Evolutionary conservation across 1,284 basidiomycete genomes (phyloP).

Genomic region (Lentinula novae-zelandiae): DNA sequence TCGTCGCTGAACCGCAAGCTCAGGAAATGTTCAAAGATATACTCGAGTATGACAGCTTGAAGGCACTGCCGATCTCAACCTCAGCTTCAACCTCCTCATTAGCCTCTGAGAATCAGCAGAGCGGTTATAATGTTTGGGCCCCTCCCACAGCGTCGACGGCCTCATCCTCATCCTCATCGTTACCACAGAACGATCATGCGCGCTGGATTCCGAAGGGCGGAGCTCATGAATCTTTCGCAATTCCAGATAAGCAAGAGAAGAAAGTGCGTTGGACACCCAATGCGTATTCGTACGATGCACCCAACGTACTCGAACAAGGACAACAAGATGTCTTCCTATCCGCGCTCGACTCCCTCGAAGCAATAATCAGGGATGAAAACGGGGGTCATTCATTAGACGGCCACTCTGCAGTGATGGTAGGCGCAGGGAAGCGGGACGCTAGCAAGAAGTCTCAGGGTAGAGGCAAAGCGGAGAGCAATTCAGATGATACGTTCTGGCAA

Average conservation of each 20-base stretch:
- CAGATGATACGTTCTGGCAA: slow-evolving; percentile 10
- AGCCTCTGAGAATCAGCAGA: background rate
- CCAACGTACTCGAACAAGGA: background rate
- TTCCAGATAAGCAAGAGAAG: background rate
- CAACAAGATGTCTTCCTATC: slow-evolving; percentile 5
- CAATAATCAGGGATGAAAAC: background rate
- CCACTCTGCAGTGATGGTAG: background rate
- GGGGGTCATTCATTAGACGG: background rate
- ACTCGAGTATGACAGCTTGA: background rate
- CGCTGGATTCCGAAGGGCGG: background rate
- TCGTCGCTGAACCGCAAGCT: background rate
- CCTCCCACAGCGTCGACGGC: background rate
- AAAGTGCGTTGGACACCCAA: slow-evolving; percentile 2
- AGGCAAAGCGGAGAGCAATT: background rate
- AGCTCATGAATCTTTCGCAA: background rate
- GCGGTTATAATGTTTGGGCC: background rate
- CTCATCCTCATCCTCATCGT: background rate
- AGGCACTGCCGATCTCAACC: background rate
- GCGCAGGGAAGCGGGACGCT: background rate
- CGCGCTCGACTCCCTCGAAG: slow-evolving; percentile 6
- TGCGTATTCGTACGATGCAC: slow-evolving; percentile 5
- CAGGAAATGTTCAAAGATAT: slow-evolving; percentile 2
- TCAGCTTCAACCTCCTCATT: background rate
- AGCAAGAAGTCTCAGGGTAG: background rate
- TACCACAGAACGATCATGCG: background rate